These are phyloP conservation scores for Trichoderma atrobrunneum DNA, from an alignment of 2,329 filamentous ascomycete species.

Conservation along the genomic window DNA sequence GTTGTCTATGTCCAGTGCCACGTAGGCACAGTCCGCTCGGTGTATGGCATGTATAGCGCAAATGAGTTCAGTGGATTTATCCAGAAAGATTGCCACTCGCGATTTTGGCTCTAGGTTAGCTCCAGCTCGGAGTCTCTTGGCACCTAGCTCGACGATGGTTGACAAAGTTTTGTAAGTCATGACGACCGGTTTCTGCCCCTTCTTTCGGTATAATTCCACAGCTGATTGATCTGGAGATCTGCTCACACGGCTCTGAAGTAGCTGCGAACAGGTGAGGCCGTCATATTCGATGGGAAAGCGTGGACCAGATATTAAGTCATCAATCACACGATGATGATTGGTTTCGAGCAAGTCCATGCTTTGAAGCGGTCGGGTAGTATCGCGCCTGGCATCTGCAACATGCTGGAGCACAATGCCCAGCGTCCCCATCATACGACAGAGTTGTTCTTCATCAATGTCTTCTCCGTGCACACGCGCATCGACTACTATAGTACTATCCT, in stretches of 20 bases:
- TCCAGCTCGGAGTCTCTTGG: neutral
- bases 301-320: neutral
- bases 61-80: neutral
- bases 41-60: neutral
- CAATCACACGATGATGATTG: neutral
- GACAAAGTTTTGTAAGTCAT: neutral
- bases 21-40: neutral
- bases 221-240: neutral
- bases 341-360: neutral
- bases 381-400: neutral
- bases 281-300: neutral
- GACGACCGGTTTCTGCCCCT: neutral
- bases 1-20: neutral
- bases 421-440: neutral
- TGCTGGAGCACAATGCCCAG: neutral
- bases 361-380: neutral
- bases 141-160: neutral
- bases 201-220: neutral
- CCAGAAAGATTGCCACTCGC: neutral
- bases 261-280: neutral
- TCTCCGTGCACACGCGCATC: neutral
- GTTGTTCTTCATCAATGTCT: neutral
- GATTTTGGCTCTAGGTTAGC: neutral
- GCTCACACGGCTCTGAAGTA: neutral
- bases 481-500: neutral